Base-by-base conservation (phyloP, 2,329 filamentous ascomycete genomes). In the Aspergillus japonicus region DNA sequence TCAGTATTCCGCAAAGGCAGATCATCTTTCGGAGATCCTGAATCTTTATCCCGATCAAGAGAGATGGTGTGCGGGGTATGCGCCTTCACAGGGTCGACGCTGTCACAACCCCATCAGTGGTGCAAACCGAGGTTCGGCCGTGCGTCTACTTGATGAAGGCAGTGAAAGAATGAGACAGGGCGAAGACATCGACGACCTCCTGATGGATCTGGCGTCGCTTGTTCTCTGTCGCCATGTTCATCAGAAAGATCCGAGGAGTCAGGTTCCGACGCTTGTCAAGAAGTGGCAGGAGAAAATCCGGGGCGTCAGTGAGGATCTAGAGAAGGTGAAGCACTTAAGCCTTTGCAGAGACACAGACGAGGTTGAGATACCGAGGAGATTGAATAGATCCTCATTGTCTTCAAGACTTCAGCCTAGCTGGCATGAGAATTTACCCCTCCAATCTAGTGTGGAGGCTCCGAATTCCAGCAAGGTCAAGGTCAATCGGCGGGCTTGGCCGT, bases 211-310 rank as follows among this genome's bases (percentile, higher is more conserved):
- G 7, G 69, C 69, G n/a, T 66, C 66, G 24, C 33, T 62, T 33
- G 64, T 66, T 8, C 48, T 72, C 29, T 71, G 69, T 53, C 64
- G 11, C 23, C 33, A 49, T 2, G 62, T 47, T 3, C 69, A 70
- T 49, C 66, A 70, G 35, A 26, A 26, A 3, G 39, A 14, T 44
- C 39, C 3, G 14, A 19, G 7, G 5, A 19, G 31, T 7, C 67
- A 69, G 47, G 68, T 66, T 12, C 33, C 33, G 1, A 31, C 16
- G 42, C 59, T 69, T 50, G 50, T 39, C 1, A 0, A 21, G 29
- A 52, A 58, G 8, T 66, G 64, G 64, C 54, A 62, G 44, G 35
- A 33, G 35, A n/a, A 54, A 42, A 54, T 67, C 11, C 10, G 19
- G n/a, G 2, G 5, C 8, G 39, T 19, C 16, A 7, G 16, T 19